These are phyloP conservation scores for Pelomyxa schiedti DNA, from an alignment of 78 protist genomes.

Conservation along the genomic window DNA sequence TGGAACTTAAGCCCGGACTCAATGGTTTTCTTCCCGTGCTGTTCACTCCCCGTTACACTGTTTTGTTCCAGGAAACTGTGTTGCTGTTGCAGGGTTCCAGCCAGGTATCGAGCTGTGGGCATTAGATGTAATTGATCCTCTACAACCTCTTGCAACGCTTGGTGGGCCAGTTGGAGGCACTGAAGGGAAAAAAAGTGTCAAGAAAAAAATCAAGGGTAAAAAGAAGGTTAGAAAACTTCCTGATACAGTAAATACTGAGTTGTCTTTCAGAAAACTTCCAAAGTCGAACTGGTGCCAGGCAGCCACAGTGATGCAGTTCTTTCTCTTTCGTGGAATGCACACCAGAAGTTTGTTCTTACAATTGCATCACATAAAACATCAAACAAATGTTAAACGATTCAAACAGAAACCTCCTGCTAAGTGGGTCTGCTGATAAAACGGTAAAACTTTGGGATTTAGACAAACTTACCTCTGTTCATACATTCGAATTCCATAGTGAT, in stretches of 20 bases:
- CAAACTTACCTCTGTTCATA: conserved; percentile 16
- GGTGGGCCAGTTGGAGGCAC: conserved; percentile 33
- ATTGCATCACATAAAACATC: too few species aligned
- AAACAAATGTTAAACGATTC: too few species aligned
- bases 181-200: background rate
- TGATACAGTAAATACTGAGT: conserved; percentile 19
- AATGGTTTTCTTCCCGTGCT: background rate
- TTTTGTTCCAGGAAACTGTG: conserved; percentile 37
- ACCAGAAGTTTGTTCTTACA: background rate
- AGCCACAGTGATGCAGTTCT: conserved; percentile 38
- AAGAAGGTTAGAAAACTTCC: conserved; percentile 16
- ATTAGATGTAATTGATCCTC: conserved; percentile 58
- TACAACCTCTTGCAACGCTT: conserved; percentile 49
- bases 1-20: conserved; percentile 7
- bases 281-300: background rate
- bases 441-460: conserved; percentile 73
- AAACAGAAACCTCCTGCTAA: conserved; percentile 57
- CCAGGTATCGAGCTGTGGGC: conserved; percentile 77
- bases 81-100: conserved; percentile 74
- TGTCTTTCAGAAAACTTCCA: background rate
- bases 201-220: conserved; percentile 11
- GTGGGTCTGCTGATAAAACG: conserved; percentile 61
- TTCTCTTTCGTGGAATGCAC: conserved; percentile 36
- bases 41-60: background rate
- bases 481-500: conserved; percentile 53